Evolutionary conservation across 108 stramenopile genomes (phyloP).

Genomic region (Hondaea fermentalgiana): DNA sequence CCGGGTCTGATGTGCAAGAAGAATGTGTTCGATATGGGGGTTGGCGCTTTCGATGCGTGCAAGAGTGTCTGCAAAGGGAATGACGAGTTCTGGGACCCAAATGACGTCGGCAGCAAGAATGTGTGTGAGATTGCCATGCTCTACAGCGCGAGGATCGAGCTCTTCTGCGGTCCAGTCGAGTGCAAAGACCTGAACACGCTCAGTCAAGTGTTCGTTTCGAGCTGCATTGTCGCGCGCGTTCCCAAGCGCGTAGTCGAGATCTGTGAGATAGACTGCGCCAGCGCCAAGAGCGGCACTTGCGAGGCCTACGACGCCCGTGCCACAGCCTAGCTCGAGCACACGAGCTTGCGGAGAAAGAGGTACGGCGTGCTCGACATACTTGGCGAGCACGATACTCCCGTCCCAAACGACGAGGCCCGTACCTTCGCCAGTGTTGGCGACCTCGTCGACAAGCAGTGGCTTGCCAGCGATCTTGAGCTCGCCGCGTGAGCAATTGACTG

Average conservation of each 20-base stretch:
- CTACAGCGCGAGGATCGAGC: not conserved
- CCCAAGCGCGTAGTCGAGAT: not conserved
- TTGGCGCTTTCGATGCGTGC: not conserved
- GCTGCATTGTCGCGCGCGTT: not conserved
- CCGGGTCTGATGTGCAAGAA: not conserved
- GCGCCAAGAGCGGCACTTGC: not conserved
- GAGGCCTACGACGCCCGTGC: not conserved
- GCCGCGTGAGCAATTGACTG: not conserved
- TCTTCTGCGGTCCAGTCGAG: not conserved
- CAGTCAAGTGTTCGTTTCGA: not conserved
- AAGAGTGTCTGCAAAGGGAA: not conserved
- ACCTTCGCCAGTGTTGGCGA: not conserved
- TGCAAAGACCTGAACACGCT: not conserved
- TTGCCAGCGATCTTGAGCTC: not conserved
- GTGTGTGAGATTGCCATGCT: not conserved
- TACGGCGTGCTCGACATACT: not conserved
- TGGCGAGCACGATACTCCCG: constrained; percentile 14
- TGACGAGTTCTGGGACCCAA: not conserved
- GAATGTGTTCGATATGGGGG: not conserved
- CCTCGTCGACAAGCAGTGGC: not conserved
- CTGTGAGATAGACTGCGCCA: not conserved
- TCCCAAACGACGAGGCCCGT: constrained; percentile 17
- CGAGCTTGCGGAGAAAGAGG: not conserved
- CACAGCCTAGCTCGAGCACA: constrained; percentile 3
- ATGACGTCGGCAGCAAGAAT: constrained; percentile 16